phyloP scores from a whole-genome alignment of 345 rosid genomes.

The Arabis hirsuta region DNA sequence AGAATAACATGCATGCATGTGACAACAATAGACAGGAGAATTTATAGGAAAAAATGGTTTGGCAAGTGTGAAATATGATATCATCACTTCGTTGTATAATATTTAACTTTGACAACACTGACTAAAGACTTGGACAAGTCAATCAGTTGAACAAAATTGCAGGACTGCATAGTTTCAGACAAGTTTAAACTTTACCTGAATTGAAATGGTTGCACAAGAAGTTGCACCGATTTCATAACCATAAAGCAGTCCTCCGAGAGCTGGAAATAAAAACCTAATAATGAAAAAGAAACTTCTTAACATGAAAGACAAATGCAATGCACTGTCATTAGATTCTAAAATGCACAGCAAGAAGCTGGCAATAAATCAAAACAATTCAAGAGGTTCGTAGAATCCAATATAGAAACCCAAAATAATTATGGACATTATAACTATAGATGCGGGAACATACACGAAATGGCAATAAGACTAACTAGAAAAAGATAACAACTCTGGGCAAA shows the following conservation, averaged over 20 bases:
- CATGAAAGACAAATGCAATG: slow-evolving; percentile 15
- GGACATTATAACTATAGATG: not conserved
- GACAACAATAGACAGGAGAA: slow-evolving; percentile 2
- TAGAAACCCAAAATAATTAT: not conserved
- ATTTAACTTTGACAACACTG: slow-evolving; percentile 1
- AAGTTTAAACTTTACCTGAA: slow-evolving; percentile 55
- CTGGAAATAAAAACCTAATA: slow-evolving; percentile 90
- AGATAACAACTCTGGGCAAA: not conserved
- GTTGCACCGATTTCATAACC: slow-evolving; percentile 97
- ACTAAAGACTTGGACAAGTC: not conserved
- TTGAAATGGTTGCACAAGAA: slow-evolving; percentile 87
- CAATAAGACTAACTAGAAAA: not conserved
- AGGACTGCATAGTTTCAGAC: slow-evolving; percentile 17
- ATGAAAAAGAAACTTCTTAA: slow-evolving; percentile 33
- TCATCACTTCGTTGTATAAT: slow-evolving; percentile 1
- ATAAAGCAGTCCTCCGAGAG: slow-evolving; percentile 92
- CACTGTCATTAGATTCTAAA: not conserved
- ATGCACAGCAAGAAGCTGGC: not conserved
- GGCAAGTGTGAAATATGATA: not conserved
- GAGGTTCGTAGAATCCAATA: not conserved
- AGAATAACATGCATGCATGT: not conserved
- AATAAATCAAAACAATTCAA: not conserved
- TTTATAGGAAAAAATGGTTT: not conserved
- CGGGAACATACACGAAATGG: not conserved
- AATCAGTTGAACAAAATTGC: not conserved